phyloP scores from a whole-genome alignment of 495 filamentous ascomycete species.

The Neurospora discreta region DNA sequence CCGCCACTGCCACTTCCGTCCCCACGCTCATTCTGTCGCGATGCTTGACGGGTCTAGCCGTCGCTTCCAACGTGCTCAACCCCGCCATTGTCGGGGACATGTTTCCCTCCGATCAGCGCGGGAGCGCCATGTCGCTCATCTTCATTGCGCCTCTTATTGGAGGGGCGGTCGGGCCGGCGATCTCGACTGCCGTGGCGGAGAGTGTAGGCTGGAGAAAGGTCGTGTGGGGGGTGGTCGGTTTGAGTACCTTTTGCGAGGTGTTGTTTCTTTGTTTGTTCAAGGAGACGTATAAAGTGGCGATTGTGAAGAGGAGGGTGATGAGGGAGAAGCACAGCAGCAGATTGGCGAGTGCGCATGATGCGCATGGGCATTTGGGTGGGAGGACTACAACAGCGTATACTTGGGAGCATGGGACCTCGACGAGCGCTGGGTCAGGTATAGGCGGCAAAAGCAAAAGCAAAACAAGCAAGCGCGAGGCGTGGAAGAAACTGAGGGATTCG shows the following conservation, averaged over 20 bases:
- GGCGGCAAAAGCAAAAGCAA: too few relatives aligned
- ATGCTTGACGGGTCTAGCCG: slow-evolving; percentile 39
- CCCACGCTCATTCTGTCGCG: slow-evolving; percentile 35
- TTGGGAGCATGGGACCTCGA: too few relatives aligned
- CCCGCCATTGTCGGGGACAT: slow-evolving; percentile 51
- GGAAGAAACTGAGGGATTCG: slow-evolving; percentile 24
- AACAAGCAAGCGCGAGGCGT: slow-evolving; percentile 14
- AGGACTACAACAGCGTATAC: too few relatives aligned
- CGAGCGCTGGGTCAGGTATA: too few relatives aligned
- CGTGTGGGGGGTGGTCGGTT: slow-evolving; percentile 39
- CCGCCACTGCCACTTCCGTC: slow-evolving; percentile 30
- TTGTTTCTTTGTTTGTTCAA: slow-evolving; percentile 34
- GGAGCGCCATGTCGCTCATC: slow-evolving; percentile 39
- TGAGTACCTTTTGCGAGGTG: slow-evolving; percentile 37
- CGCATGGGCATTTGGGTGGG: slow-evolving; percentile 27
- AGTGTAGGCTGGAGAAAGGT: slow-evolving; percentile 46
- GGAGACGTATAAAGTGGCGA: slow-evolving; percentile 40
- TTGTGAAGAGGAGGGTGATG: slow-evolving; percentile 34
- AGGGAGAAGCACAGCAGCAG: slow-evolving; percentile 21
- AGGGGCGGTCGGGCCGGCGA: slow-evolving; percentile 47
- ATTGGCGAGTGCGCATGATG: slow-evolving; percentile 30
- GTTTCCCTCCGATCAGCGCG: slow-evolving; percentile 37
- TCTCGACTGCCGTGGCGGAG: slow-evolving; percentile 50
- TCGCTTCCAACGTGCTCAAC: slow-evolving; percentile 44
- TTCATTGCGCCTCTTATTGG: slow-evolving; percentile 38